phyloP scores from a whole-genome alignment of 2,329 filamentous ascomycete genomes.

The Aspergillus quadricinctus region DNA sequence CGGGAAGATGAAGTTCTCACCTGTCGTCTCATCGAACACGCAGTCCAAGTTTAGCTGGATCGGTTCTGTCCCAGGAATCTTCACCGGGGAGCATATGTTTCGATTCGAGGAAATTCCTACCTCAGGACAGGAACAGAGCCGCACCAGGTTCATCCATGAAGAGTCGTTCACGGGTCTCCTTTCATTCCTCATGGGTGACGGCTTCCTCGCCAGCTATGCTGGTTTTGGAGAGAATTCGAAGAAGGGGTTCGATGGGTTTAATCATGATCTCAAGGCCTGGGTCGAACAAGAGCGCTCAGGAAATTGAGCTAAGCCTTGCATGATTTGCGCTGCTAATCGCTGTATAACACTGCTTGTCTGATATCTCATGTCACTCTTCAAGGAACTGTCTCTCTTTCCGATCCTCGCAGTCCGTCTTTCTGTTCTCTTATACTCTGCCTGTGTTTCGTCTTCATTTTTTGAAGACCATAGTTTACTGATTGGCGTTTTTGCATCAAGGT shows the following conservation, averaged over 20 bases:
- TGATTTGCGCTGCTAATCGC: not conserved
- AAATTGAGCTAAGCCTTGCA: not conserved
- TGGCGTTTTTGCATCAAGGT: no score
- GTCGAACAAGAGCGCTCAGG: not conserved
- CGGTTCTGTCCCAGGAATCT: conserved; percentile 1
- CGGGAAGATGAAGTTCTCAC: conserved; percentile 6
- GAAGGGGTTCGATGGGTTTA: conserved; percentile 3
- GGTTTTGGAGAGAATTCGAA: not conserved
- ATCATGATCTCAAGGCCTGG: conserved; percentile 6
- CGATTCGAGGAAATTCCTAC: conserved; percentile 1
- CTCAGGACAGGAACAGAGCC: not conserved
- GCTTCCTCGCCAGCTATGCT: not conserved
- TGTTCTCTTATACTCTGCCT: not conserved
- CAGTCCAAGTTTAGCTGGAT: conserved; percentile 1
- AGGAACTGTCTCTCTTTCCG: not conserved
- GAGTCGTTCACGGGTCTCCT: conserved; percentile 6
- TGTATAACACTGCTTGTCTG: not conserved
- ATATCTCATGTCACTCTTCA: not conserved
- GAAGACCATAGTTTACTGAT: no score
- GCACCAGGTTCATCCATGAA: conserved; percentile 6
- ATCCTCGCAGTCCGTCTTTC: not conserved
- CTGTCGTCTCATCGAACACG: not conserved
- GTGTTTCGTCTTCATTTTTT: not conserved
- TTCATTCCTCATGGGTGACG: conserved; percentile 5
- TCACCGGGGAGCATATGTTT: conserved; percentile 6